phyloP scores from a whole-genome alignment of 441 rosid genomes.

The Jatropha multifida region DNA sequence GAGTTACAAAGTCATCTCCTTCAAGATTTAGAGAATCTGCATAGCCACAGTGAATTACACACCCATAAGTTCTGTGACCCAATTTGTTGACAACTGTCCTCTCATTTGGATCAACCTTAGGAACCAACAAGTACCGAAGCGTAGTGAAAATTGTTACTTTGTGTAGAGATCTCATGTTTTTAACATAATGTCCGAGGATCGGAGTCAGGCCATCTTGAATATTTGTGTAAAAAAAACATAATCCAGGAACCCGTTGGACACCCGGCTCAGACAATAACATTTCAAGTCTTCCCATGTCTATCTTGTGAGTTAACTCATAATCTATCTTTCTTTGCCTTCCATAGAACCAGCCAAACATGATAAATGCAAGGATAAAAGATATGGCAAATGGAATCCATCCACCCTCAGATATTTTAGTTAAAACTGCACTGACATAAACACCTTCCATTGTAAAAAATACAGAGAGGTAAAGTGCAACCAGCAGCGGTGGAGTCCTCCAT shows the following conservation, averaged over 20 bases:
- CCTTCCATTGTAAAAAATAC: constrained; percentile 62
- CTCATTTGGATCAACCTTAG: constrained; percentile 50
- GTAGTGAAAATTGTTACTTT: constrained; percentile 56
- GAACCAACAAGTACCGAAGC: constrained; percentile 50
- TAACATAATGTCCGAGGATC: constrained; percentile 54
- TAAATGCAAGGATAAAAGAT: constrained; percentile 54
- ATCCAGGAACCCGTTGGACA: constrained; percentile 58
- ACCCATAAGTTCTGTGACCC: constrained; percentile 43
- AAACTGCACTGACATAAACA: constrained; percentile 61
- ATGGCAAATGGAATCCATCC: constrained; percentile 78
- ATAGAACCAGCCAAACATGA: constrained; percentile 73
- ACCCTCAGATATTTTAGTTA: constrained; percentile 57
- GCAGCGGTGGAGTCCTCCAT: constrained; percentile 47
- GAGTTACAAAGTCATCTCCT: constrained; percentile 50
- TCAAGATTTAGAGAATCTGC: constrained; percentile 54
- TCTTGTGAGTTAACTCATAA: constrained; percentile 52
- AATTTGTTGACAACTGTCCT: constrained; percentile 42
- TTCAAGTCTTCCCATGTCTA: constrained; percentile 44
- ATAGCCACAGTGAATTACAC: constrained; percentile 58
- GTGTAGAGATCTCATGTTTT: constrained; percentile 65
- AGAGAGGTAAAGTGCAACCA: constrained; percentile 45
- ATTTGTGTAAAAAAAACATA: constrained; percentile 70
- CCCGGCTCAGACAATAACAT: constrained; percentile 42
- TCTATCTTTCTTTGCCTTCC: constrained; percentile 66
- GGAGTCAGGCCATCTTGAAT: constrained; percentile 67